Base-by-base conservation (phyloP, 1,284 basidiomycete species). In the Rugosomyces carneus region DNA sequence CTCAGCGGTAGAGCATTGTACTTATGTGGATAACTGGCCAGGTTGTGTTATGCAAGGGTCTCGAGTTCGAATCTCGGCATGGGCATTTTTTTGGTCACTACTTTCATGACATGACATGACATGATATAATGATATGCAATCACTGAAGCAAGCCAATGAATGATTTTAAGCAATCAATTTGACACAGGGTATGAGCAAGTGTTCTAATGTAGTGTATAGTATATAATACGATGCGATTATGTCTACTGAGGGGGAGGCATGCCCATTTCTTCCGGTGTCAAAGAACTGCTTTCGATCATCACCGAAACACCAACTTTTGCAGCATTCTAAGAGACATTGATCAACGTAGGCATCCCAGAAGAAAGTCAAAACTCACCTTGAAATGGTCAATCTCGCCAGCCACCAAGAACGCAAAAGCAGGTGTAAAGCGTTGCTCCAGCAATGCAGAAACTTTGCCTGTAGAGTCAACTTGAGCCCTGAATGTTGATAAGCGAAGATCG, bases 301-400 rank as follows among this genome's bases (percentile, higher is more conserved):
- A 98, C 89, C 67, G 93, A 94, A 11, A 98, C 83, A 52, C 95
- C 95, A 52, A 97, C 88, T 70, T 94, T 94, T 44, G 90, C 87
- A 34, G 90, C 75, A 68, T 91, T 93, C 91, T 93, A 55, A 43
- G 13, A 21, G 21, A 23, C 48, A 21, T 45, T 44, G 31, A 15
- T 27, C 23, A 47, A 8, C 15, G n/a, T 21, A 21, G 24, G 24
- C 20, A 15, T 26, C n/a, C 10, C 38, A 44, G 21, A 31, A 46
- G 26, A 52, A 46, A 19, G 36, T 19, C 11, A 43, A 39, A 61
- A 23, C 75, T 57, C 56, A 90, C 91, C 81, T 95, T 96, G 73
- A 92, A 86, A 77, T 99, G 95, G 66, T 99, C 96, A 55, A 99
- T 93, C 76, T 99, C 95, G 11, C 96, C 95, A 13, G 90, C 82